Evolutionary conservation across 2,329 filamentous ascomycete species (phyloP).

Genomic region (Neonectria magnoliae): DNA sequence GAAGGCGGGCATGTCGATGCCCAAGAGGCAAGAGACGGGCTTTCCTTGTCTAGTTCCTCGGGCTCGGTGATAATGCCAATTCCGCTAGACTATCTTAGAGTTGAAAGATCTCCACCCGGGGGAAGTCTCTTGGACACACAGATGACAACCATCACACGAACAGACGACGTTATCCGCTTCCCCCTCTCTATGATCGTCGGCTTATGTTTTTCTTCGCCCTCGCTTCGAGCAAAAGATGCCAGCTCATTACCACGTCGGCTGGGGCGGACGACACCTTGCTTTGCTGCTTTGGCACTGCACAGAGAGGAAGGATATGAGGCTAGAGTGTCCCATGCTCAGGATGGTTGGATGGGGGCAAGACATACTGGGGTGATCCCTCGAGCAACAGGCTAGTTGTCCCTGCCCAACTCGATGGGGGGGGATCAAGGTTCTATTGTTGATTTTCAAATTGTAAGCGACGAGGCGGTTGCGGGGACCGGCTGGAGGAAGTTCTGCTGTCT

Average conservation of each 20-base stretch:
- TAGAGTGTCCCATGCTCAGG: background rate
- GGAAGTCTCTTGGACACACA: slow-evolving; percentile 6
- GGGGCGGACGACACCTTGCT: slow-evolving; percentile 10
- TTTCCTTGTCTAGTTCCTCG: background rate
- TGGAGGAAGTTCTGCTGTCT: slow-evolving; percentile 2
- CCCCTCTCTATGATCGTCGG: slow-evolving; percentile 19
- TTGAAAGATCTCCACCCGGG: background rate
- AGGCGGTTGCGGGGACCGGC: slow-evolving; percentile 6
- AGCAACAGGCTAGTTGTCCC: slow-evolving; percentile 27
- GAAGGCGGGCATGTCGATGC: background rate
- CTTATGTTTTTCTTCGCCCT: background rate
- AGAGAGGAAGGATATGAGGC: background rate
- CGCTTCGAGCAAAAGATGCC: slow-evolving; percentile 19
- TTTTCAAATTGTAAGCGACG: slow-evolving; percentile 13
- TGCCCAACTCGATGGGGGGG: slow-evolving; percentile 29
- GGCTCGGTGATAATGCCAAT: slow-evolving; percentile 8
- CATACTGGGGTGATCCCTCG: slow-evolving; percentile 32
- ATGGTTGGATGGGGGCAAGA: slow-evolving; percentile 10
- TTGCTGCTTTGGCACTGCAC: slow-evolving; percentile 1
- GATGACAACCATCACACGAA: slow-evolving; percentile 31
- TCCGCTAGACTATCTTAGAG: slow-evolving; percentile 9
- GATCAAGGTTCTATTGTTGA: slow-evolving; percentile 37
- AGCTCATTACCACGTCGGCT: slow-evolving; percentile 32
- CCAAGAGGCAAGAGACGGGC: background rate
- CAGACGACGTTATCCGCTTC: background rate